Conservation (phyloP, 129 eudicot species). For the Tagetes erecta region DNA sequence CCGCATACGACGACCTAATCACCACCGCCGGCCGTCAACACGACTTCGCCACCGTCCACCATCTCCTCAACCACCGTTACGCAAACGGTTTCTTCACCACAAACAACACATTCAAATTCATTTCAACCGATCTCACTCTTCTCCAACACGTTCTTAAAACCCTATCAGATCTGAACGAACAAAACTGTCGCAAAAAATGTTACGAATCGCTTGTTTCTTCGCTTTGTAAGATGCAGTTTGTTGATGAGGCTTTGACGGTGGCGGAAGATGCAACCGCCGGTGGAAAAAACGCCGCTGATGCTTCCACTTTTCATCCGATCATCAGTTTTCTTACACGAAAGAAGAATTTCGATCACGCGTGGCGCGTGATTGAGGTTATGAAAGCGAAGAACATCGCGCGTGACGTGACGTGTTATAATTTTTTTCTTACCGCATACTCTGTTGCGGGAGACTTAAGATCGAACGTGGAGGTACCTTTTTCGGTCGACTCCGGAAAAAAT, state of each 20-base stretch:
- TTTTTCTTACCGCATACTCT: constrained; percentile 48
- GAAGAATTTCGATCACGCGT: constrained; percentile 37
- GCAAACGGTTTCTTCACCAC: constrained; percentile 52
- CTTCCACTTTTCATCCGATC: constrained; percentile 54
- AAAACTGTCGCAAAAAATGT: constrained; percentile 40
- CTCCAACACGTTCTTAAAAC: constrained; percentile 42
- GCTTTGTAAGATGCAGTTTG: constrained; percentile 40
- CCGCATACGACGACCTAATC: constrained; percentile 60
- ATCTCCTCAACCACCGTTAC: constrained; percentile 52
- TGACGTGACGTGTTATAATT: constrained; percentile 47
- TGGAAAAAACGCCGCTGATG: constrained; percentile 32
- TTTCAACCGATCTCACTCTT: constrained; percentile 45
- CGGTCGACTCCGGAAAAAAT: too few relatives aligned
- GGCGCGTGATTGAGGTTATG: constrained; percentile 51
- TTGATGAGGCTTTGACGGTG: constrained; percentile 52
- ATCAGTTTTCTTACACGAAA: constrained; percentile 38
- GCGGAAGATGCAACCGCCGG: constrained; percentile 40
- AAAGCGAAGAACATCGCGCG: constrained; percentile 36
- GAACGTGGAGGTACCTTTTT: constrained; percentile 17
- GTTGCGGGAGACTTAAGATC: constrained; percentile 39
- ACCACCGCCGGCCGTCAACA: constrained; percentile 48
- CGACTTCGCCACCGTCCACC: constrained; percentile 48
- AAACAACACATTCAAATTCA: constrained; percentile 63
- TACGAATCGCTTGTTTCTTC: constrained; percentile 50
- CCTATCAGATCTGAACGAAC: constrained; percentile 40